Evolutionary conservation across 257 asterid genomes (phyloP).

Genomic region (Salvia rosmarinus): DNA sequence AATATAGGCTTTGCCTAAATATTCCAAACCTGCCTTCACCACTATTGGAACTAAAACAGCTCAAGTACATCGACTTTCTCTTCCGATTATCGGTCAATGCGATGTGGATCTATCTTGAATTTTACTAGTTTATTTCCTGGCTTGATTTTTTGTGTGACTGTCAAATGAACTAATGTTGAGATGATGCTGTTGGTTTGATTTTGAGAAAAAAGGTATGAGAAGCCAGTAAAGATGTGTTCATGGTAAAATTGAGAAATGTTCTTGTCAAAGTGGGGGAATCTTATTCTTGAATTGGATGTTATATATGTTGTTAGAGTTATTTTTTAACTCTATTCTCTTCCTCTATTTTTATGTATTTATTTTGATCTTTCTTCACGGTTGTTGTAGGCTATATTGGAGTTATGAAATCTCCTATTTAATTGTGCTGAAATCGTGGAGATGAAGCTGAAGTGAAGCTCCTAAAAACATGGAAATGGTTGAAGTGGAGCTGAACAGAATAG

Average conservation of each 20-base stretch:
- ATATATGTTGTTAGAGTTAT: too few relatives aligned
- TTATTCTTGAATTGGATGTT: not conserved
- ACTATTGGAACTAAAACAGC: conserved; percentile 32
- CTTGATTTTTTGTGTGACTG: conserved; percentile 23
- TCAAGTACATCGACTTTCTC: conserved; percentile 36
- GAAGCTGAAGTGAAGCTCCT: too few relatives aligned
- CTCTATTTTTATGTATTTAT: too few relatives aligned
- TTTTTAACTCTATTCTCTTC: too few relatives aligned
- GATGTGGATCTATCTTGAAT: conserved; percentile 16
- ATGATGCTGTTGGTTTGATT: conserved; percentile 22
- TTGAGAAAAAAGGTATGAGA: conserved; percentile 2
- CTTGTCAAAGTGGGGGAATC: not conserved
- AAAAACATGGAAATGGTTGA: too few relatives aligned
- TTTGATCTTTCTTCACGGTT: too few relatives aligned
- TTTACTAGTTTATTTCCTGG: not conserved
- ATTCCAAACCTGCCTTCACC: conserved; percentile 38
- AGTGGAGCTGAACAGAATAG: too few relatives aligned
- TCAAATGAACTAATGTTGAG: not conserved
- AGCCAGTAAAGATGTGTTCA: not conserved
- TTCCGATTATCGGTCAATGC: conserved; percentile 5
- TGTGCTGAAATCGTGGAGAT: too few relatives aligned
- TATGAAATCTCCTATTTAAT: too few relatives aligned
- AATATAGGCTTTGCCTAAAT: conserved; percentile 51
- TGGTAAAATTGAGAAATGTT: conserved; percentile 1
- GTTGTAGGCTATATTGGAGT: too few relatives aligned